Conservation (phyloP, 768 basidiomycete species). For the Kwoniella pini region DNA sequence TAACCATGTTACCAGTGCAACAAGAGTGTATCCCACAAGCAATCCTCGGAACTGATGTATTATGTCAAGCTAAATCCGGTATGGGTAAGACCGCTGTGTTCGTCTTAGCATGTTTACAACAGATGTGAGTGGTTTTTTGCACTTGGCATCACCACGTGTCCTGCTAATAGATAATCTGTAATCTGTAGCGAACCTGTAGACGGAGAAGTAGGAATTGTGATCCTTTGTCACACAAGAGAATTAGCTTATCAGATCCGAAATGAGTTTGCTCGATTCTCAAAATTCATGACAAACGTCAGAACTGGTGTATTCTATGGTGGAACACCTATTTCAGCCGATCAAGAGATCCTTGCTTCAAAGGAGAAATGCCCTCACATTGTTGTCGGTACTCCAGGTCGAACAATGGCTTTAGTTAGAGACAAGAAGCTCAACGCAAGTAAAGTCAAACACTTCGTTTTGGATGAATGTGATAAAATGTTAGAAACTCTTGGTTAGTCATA, state of each 20-base stretch:
- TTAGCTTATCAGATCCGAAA: conserved; percentile 99
- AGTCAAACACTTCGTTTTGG: conserved; percentile 98
- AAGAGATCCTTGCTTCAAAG: conserved; percentile 92
- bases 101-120: conserved; percentile 95
- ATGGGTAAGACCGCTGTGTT: conserved; percentile 94
- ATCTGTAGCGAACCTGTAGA: conserved; percentile 77
- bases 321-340: conserved; percentile 88
- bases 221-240: conserved; percentile 98
- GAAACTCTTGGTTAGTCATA: conserved; percentile 98
- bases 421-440: conserved; percentile 85
- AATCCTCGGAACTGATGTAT: conserved; percentile 97
- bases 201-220: conserved; percentile 95
- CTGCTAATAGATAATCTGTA: neutral
- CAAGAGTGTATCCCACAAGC: conserved; percentile 99
- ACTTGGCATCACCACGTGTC: too few species aligned
- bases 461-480: conserved; percentile 99
- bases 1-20: too few species aligned
- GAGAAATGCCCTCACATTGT: conserved; percentile 97
- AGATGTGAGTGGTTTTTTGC: conserved; percentile 61
- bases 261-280: conserved; percentile 97
- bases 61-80: conserved; percentile 99
- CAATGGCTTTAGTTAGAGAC: conserved; percentile 93
- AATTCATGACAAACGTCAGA: conserved; percentile 99
- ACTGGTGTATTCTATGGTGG: conserved; percentile 98
- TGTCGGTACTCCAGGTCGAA: conserved; percentile 94